Evolutionary conservation across 441 rosid genomes (phyloP).

Genomic region (Arabidopsis lyrata): DNA sequence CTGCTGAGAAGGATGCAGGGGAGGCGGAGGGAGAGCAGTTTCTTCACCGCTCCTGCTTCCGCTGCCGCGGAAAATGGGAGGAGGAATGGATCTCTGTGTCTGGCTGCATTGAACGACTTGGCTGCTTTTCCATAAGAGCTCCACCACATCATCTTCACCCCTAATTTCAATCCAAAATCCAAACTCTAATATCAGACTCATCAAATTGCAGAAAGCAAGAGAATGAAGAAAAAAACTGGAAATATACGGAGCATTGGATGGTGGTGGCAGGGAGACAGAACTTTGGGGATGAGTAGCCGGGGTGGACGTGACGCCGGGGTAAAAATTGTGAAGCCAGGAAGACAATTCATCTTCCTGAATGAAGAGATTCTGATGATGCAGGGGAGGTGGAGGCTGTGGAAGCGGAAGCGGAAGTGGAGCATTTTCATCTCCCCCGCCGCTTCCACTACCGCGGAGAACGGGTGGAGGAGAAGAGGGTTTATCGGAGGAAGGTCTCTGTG

Average conservation of each 20-base stretch:
- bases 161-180: too few relatives aligned
- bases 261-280: background rate
- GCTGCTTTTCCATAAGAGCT: too few relatives aligned
- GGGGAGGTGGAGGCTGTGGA: background rate
- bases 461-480: slow-evolving; percentile 41
- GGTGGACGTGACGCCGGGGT: slow-evolving; percentile 33
- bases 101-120: too few relatives aligned
- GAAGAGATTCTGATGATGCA: slow-evolving; percentile 50
- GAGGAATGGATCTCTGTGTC: too few relatives aligned
- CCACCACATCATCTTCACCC: too few relatives aligned
- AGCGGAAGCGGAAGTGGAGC: slow-evolving; percentile 13
- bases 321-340: slow-evolving; percentile 71
- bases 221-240: too few relatives aligned
- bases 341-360: slow-evolving; percentile 83
- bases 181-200: too few relatives aligned
- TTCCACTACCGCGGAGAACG: slow-evolving; percentile 39
- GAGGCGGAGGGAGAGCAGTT: too few relatives aligned
- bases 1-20: slow-evolving; percentile 14
- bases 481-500: too few relatives aligned
- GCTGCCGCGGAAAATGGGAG: too few relatives aligned
- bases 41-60: too few relatives aligned
- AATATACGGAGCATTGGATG: background rate
- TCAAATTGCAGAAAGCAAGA: too few relatives aligned
- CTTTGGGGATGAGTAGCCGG: slow-evolving; percentile 15
- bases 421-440: background rate